These are phyloP conservation scores for Zymoseptoria tritici DNA, from an alignment of 2,329 filamentous ascomycete species.

Conservation along the genomic window DNA sequence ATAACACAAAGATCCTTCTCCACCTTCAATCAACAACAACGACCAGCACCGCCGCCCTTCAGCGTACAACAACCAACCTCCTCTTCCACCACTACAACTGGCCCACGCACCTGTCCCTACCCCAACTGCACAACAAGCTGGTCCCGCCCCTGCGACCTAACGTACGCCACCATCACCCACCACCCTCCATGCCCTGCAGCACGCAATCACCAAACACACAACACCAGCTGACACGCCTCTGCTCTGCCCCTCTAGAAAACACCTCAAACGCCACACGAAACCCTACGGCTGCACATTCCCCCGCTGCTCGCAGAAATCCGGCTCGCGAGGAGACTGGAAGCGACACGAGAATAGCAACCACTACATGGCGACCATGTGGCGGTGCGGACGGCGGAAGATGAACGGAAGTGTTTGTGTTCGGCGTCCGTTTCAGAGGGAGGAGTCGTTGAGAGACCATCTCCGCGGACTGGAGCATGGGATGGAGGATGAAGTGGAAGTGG, in stretches of 20 bases:
- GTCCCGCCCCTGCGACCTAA: conserved; percentile 35
- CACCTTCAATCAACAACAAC: neutral
- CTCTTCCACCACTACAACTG: neutral
- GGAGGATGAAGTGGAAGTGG: conserved; percentile 31
- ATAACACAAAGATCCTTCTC: neutral
- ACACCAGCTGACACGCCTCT: neutral
- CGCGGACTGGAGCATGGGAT: conserved; percentile 39
- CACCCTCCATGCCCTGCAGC: neutral
- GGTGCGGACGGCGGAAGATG: conserved; percentile 43
- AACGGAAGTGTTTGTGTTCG: conserved; percentile 45
- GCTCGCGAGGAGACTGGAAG: conserved; percentile 94
- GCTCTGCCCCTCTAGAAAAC: conserved; percentile 55
- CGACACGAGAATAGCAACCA: conserved; percentile 80
- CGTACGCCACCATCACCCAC: conserved; percentile 19
- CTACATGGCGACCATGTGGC: conserved; percentile 62
- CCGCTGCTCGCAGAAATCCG: conserved; percentile 64
- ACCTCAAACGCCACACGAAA: conserved; percentile 69
- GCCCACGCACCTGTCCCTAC: conserved; percentile 7
- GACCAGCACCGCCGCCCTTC: neutral
- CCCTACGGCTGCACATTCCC: conserved; percentile 76
- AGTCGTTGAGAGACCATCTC: conserved; percentile 58
- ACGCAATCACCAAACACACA: neutral
- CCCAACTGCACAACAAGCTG: conserved; percentile 16
- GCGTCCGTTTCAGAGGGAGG: conserved; percentile 51
- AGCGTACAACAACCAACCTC: neutral